phyloP scores from a whole-genome alignment of 805 yeast genomes.

The Wickerhamomyces sydowiorum region DNA sequence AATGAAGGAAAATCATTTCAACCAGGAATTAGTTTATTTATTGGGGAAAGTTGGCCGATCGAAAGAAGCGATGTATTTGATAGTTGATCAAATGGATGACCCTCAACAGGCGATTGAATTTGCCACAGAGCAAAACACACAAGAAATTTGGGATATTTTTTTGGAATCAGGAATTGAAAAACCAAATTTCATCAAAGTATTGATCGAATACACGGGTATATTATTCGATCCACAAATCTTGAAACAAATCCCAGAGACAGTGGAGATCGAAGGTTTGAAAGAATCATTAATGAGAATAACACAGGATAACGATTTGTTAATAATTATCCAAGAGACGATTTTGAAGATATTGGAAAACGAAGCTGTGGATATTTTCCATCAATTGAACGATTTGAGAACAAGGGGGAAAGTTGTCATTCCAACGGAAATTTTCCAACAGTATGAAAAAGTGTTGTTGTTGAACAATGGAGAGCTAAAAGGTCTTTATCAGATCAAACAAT shows the following conservation, averaged over 20 bases:
- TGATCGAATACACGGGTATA: conserved; percentile 64
- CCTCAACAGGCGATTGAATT: conserved; percentile 78
- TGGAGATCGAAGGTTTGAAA: conserved; percentile 62
- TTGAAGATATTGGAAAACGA: conserved; percentile 49
- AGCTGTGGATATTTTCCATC: conserved; percentile 31
- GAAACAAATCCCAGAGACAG: conserved; percentile 52
- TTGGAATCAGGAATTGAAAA: conserved; percentile 63
- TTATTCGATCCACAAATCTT: conserved; percentile 65
- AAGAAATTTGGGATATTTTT: conserved; percentile 76
- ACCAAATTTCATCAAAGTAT: conserved; percentile 71
- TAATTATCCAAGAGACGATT: conserved; percentile 49
- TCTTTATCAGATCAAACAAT: not conserved
- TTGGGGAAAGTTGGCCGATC: conserved; percentile 81
- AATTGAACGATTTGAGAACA: conserved; percentile 25
- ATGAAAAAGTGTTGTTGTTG: not conserved
- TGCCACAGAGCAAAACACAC: conserved; percentile 62
- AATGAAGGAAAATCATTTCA: conserved; percentile 48
- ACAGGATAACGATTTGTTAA: conserved; percentile 52
- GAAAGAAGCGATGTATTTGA: conserved; percentile 66
- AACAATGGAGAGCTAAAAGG: not conserved
- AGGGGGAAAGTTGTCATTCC: conserved; percentile 20
- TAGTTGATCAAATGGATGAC: conserved; percentile 71
- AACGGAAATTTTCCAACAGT: not conserved
- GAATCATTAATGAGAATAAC: conserved; percentile 56
- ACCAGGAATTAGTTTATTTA: conserved; percentile 73